Base-by-base conservation (phyloP, 352 stramenopile genomes). In the Globisporangium camurandrum region DNA sequence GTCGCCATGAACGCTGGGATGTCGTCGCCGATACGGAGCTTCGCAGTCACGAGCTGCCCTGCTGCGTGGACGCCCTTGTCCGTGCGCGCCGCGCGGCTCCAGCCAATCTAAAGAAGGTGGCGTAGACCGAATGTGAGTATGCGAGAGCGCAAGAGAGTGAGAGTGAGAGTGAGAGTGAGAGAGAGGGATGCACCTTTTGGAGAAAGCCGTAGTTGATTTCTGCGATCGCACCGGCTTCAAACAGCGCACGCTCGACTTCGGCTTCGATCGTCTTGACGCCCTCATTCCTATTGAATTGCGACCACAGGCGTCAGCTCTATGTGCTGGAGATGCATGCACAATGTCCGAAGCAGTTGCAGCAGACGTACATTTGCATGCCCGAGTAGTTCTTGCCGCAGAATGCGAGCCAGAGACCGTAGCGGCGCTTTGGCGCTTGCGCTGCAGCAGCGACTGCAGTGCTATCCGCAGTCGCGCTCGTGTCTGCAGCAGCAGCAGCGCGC, bases 61-160 rank as follows among this genome's bases (percentile, higher is more conserved):
- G 83, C 79, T 6, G 88, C 88, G 53, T 96, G 85, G 24, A 97
- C 88, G 44, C 86, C 86, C 59, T 97, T 97, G 67, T 97, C 88
- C 5, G 88, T 97, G 20, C 88, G 74, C 2, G 84, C 87, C 1
- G 86, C 84, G 36, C 88, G 84, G 45, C 75, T 93, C 85, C 85
- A 97, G 4, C 84, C 84, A 27, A 96, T 88, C 66, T 84, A 54
- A 22, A 10, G 30, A 16, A 16, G 0, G 38, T 10, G 19, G 41
- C 4, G 31, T 28, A 7, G 16, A 3, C 23, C 36, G 45, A n/a
- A 16, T 24, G 22, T 31, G 33, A 20, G 9, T 41, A 6, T 23
- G 19, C 23, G 16, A 7, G 19, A n/a, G 33, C 23, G 19, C 22
- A 22, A 17, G 4, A 19, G 23, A 6, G 4, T 9, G 4, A 26